phyloP scores from a whole-genome alignment of 225 moss, liverwort and hornwort species.

The Marchantia paleacea region DNA sequence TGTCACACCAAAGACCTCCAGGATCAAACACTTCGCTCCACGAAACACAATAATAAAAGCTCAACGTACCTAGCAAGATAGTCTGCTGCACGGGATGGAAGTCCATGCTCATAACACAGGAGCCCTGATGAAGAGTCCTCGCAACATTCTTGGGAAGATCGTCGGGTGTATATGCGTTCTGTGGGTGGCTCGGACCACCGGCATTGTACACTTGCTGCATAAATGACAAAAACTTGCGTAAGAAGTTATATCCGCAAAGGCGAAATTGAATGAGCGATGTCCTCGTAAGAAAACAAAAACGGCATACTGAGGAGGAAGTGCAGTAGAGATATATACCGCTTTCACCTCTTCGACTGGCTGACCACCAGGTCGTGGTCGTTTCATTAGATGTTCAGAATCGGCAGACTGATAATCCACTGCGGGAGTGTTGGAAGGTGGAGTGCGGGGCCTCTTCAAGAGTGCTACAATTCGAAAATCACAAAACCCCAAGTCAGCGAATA shows the following conservation, averaged over 20 bases:
- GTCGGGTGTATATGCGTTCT: conserved; percentile 66
- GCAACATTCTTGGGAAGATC: conserved; percentile 87
- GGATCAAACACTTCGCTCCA: neutral
- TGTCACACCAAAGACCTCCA: neutral
- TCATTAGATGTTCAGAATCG: conserved; percentile 93
- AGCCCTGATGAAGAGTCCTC: conserved; percentile 81
- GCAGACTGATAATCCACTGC: conserved; percentile 91
- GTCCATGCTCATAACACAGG: conserved; percentile 99
- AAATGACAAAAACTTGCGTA: neutral
- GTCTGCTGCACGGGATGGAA: conserved; percentile 95
- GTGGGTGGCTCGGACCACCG: conserved; percentile 74
- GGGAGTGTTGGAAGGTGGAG: conserved; percentile 78
- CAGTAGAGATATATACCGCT: conserved; percentile 49
- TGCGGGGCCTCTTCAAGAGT: conserved; percentile 87
- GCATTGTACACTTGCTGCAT: conserved; percentile 53
- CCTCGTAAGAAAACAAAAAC: no score
- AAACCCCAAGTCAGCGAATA: neutral
- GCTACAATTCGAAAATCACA: conserved; percentile 36
- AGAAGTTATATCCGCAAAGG: neutral
- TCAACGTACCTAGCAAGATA: conserved; percentile 65
- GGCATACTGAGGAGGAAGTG: neutral
- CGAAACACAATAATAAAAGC: no score
- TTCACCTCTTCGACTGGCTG: conserved; percentile 92
- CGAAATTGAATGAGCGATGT: no score
- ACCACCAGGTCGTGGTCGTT: conserved; percentile 82